Evolutionary conservation across 2,329 filamentous ascomycete genomes (phyloP), one percentile per base, ranked within the genome.

Genomic region (Colletotrichum salicis): DNA sequence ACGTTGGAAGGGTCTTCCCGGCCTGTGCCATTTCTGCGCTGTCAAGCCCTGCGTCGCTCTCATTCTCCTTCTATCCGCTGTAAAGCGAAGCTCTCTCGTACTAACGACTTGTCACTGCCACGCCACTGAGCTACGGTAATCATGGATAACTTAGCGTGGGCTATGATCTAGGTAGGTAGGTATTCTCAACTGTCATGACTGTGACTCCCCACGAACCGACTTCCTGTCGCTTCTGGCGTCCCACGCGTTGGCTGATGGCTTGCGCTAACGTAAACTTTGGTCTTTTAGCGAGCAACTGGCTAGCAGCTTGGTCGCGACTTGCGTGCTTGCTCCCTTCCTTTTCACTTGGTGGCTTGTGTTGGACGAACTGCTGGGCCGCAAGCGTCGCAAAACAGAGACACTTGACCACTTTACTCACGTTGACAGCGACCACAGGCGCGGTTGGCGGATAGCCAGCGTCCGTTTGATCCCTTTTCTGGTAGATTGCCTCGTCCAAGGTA

Each of bases 1-100:
- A 71, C 69, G 65, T 64, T 69, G 65, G 65, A 64, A 71, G 69
- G 69, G 69, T 59, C 41, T 45, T 52, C 69, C 65, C 52, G 33
- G 57, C 68, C 35, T 61, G 68, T 67, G 57, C 35, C 35, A 45
- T 54, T 63, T 69, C 59, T 71, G 64, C 41, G 69, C 58, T 69
- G 69, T 63, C 59, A 69, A 41, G 52, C 31, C 58, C 58, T 12
- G 59, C 41, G 41, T 41, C 24, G 59, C 13, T n/a, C 13, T 19
- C 6, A 15, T 19, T 31, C 31, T n/a, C 41, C 41, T 22, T 48
- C 41, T n/a, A 19, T 48, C 41, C 41, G 10, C 35, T 10, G 4
- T n/a, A 10, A 7, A 22, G 8, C 11, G 37, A 13, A 31, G 11
- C 15, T 45, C 41, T 22, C 41, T 48, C 8, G 4, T 19, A 48